Evolutionary conservation across 176 grass and related monocot species (phyloP), one percentile per base, ranked within the genome.

Genomic region (Metroxylon sagu): DNA sequence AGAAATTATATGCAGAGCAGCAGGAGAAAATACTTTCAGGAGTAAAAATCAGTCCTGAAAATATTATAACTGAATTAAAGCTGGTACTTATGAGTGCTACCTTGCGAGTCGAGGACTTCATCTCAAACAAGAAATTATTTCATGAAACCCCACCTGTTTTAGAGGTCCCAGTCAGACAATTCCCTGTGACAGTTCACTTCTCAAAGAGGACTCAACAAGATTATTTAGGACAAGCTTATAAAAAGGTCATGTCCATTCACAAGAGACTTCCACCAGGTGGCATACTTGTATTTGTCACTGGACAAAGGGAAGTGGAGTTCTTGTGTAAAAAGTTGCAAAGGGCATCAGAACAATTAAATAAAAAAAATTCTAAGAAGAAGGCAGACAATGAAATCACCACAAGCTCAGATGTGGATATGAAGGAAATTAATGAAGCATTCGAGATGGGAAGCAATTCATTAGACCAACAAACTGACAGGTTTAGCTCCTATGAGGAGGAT

Each of bases 51-150:
- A 68, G 72, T 56, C 55, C 62, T 59, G 71, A 88, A 77, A 62
- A 83, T 49, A 84, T 77, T 50, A 66, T 98, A 57, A 79, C 78
- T 80, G 75, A 76, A 50, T 78, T 98, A 50, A 98, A 91, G 58
- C 78, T 98, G 66, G 74, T 98, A 52, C 79, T 98, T 39, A 98
- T 98, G 93, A 98, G 93, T 80, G 93, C 93, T 65, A 92, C 93
- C 28, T 79, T 98, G 70, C 84, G 80, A 76, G 73, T 98, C 26
- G 85, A 88, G 53, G 87, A 98, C 27, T 98, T 98, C 23, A 67
- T 80, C 63, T 88, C 78, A 76, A 98, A 98, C 48, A 92, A 71
- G 67, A 92, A 73, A 80, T 64, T 98, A 56, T 98, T 98, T 74
- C 62, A 76, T 54, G 73, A 70, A 70, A 82, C 68, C 52, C 93